Evolutionary conservation across 768 basidiomycete species (phyloP), one percentile per base, ranked within the genome.

Genomic region (Boletus huronensis): DNA sequence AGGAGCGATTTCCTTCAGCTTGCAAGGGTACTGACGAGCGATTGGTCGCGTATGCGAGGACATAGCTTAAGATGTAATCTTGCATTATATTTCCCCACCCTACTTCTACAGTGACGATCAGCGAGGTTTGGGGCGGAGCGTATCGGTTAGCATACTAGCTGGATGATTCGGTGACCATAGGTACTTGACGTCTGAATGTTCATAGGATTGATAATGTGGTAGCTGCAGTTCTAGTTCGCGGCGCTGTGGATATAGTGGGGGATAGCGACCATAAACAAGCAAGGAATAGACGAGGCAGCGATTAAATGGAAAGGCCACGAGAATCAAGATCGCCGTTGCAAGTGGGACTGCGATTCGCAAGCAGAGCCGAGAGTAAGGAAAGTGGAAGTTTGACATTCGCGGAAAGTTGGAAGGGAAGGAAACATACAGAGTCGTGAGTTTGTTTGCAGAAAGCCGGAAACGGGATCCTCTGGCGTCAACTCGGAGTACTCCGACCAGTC

Each of bases 11-110:
- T 25, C 3, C 5, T 10, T 36, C 8, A 1, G 14, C 13, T 13
- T 42, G 6, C 3, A 41, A 44, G 23, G 17, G 17, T 10, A 68
- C 73, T 48, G 48, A 75, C 72, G 72, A 64, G 52, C 74, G 66
- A 40, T 71, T 67, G 8, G 67, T 61, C 0, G 58, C 61, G 34
- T 71, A 68, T 16, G 73, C 68, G 7, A 75, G 61, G n/a, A 72
- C 63, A 38, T 70, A 65, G 10, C 60, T 69, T 47, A 75, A 44
- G 16, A 74, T 59, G 16, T 70, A 55, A 54, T 75, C 74, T 54
- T 75, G 74, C 73, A 75, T 69, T 29, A 67, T 62, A 43, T 76
- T 75, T 34, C 72, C 71, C 68, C 68, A 75, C 16, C 74, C 75
- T 29, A 66, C 63, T 35, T 55, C 74, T 75, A 14, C 16, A 38